Percentiles rank a stretch among this genome's conserved stretches.
phyloP scores from a whole-genome alignment of 2,329 filamentous ascomycete genomes.

The Magnaporthiopsis incrustans region DNA sequence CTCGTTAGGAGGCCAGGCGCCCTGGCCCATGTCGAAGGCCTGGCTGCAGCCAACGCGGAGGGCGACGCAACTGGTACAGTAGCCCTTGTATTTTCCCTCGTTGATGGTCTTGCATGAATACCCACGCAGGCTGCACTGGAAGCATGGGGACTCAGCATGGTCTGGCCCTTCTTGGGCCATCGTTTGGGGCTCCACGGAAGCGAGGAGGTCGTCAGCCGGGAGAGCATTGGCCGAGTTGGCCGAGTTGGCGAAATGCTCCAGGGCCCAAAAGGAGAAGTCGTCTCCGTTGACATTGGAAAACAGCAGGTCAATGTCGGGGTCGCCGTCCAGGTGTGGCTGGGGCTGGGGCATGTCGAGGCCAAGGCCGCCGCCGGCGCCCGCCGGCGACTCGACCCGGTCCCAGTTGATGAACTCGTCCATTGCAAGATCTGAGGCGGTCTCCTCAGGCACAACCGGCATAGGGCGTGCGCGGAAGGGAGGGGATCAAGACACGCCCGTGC shows the following conservation, averaged over 20 bases:
- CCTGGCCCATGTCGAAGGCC: conserved; percentile 13
- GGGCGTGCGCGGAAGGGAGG: conserved; percentile 22
- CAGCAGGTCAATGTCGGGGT: conserved; percentile 38
- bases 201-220: conserved; percentile 13
- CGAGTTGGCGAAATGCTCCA: conserved; percentile 41
- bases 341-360: conserved; percentile 8
- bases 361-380: conserved; percentile 21
- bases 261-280: conserved; percentile 50
- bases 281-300: conserved; percentile 50
- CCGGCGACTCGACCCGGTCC: conserved; percentile 39
- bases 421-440: conserved; percentile 25
- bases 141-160: conserved; percentile 37
- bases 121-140: conserved; percentile 40
- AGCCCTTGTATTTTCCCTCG: conserved; percentile 52
- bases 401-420: conserved; percentile 59
- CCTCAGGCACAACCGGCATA: conserved; percentile 15
- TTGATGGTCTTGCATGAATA: conserved; percentile 53
- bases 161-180: neutral
- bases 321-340: conserved; percentile 4
- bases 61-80: conserved; percentile 56
- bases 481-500: conserved; percentile 6
- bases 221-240: conserved; percentile 7
- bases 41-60: conserved; percentile 52
- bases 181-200: neutral
- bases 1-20: conserved; percentile 12